Conservation (phyloP, 352 stramenopile species). For the Phytophthora foliorum region DNA sequence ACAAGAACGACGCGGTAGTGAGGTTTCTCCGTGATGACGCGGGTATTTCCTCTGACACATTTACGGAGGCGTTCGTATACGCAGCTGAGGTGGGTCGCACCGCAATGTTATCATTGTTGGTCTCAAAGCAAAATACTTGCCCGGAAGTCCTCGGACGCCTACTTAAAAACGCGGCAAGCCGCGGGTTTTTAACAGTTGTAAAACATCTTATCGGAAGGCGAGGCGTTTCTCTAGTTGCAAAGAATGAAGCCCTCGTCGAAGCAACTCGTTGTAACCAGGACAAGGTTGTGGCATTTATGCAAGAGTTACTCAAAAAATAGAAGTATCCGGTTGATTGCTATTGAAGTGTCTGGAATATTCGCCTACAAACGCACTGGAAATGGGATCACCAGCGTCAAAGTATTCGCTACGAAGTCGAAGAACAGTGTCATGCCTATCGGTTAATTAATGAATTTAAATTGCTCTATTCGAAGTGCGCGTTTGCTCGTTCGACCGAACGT, state of each 20-base stretch:
- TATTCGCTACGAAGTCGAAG: too few species aligned
- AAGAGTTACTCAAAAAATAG: not conserved
- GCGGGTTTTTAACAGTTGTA: not conserved
- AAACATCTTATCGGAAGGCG: not conserved
- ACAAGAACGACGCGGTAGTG: not conserved
- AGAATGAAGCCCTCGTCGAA: not conserved
- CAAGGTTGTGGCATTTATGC: not conserved
- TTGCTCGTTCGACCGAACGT: too few species aligned
- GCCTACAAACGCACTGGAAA: too few species aligned
- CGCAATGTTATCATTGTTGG: not conserved
- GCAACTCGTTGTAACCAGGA: not conserved
- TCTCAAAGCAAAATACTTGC: not conserved
- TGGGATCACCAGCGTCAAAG: too few species aligned
- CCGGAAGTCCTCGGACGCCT: not conserved
- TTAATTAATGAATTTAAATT: too few species aligned
- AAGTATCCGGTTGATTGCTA: not conserved
- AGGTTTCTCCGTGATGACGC: not conserved
- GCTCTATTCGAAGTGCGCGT: too few species aligned
- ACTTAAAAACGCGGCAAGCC: not conserved
- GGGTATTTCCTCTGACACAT: not conserved
- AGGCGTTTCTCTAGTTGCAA: not conserved
- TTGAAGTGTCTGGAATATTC: too few species aligned
- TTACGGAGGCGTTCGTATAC: not conserved
- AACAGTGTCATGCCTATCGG: too few species aligned
- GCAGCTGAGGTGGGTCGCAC: not conserved